Evolutionary conservation across 768 basidiomycete genomes (phyloP).

Genomic region (Suillus brevipes): DNA sequence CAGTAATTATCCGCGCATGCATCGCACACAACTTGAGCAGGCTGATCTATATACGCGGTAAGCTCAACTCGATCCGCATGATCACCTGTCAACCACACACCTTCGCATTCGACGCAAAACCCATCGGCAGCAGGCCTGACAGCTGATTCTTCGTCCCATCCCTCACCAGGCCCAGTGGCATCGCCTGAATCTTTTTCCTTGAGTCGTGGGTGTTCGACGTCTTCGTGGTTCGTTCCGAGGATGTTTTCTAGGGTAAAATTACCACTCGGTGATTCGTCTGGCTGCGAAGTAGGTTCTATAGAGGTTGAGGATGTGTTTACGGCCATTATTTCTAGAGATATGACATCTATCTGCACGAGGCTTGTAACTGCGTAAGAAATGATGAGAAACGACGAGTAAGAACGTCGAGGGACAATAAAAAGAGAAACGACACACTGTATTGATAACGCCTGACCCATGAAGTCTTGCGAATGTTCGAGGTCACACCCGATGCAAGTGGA

Average conservation of each 20-base stretch:
- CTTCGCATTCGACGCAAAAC: slow-evolving; percentile 85
- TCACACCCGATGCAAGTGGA: not conserved
- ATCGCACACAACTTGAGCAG: slow-evolving; percentile 72
- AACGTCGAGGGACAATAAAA: slow-evolving; percentile 63
- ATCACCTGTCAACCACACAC: slow-evolving; percentile 39
- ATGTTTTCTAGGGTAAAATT: slow-evolving; percentile 70
- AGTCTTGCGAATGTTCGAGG: not conserved
- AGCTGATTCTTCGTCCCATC: slow-evolving; percentile 68
- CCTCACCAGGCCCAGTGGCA: slow-evolving; percentile 41
- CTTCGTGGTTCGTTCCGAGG: slow-evolving; percentile 61
- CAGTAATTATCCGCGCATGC: slow-evolving; percentile 74
- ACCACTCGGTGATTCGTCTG: slow-evolving; percentile 8
- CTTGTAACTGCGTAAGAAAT: slow-evolving; percentile 6
- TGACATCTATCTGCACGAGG: slow-evolving; percentile 12
- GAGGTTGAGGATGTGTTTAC: slow-evolving; percentile 20
- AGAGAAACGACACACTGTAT: too few species aligned
- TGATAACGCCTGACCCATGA: too few species aligned
- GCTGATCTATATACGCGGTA: slow-evolving; percentile 59
- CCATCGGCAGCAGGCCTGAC: slow-evolving; percentile 54
- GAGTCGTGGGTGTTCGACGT: slow-evolving; percentile 52
- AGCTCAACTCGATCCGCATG: not conserved
- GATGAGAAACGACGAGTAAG: slow-evolving; percentile 12
- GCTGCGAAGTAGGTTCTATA: slow-evolving; percentile 12
- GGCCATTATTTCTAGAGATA: slow-evolving; percentile 19
- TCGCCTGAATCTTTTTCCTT: slow-evolving; percentile 34